Conservation (phyloP, 768 basidiomycete species). For the Daedaleopsis nitida region DNA sequence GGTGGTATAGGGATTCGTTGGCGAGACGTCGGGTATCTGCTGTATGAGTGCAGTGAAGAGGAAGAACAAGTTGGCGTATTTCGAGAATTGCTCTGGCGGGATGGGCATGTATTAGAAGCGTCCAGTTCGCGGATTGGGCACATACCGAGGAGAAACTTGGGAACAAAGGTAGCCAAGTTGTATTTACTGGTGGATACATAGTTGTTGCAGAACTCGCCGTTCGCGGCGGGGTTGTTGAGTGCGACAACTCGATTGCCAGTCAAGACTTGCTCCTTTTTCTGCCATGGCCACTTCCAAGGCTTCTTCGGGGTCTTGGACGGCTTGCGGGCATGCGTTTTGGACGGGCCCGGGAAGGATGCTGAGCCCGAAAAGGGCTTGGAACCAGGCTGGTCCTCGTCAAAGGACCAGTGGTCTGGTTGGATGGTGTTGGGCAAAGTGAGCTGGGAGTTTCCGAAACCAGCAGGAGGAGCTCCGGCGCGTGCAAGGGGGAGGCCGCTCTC, state of each 20-base stretch:
- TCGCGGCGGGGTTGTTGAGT: constrained; percentile 74
- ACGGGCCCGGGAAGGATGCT: constrained; percentile 44
- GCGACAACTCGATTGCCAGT: constrained; percentile 79
- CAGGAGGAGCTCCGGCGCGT: constrained; percentile 59
- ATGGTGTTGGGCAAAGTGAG: constrained; percentile 44
- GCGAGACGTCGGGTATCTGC: constrained; percentile 97
- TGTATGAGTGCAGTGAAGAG: constrained; percentile 97
- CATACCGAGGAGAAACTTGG: constrained; percentile 84
- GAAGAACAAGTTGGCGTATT: constrained; percentile 99
- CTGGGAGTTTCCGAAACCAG: constrained; percentile 49
- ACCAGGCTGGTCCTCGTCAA: constrained; percentile 56
- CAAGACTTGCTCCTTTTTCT: constrained; percentile 65
- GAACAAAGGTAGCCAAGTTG: constrained; percentile 81
- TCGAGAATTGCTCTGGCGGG: constrained; percentile 88
- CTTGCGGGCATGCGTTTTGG: constrained; percentile 17
- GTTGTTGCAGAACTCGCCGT: constrained; percentile 74
- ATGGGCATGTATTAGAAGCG: constrained; percentile 1
- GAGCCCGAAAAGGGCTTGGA: constrained; percentile 29
- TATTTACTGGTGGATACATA: constrained; percentile 95
- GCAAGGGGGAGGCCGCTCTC: constrained; percentile 60
- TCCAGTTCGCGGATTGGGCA: too few species aligned
- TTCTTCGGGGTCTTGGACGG: constrained; percentile 24
- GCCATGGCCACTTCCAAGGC: constrained; percentile 86
- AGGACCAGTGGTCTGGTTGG: constrained; percentile 70
- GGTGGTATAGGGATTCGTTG: constrained; percentile 93